Percentiles rank a stretch among this genome's conserved stretches.
Evolutionary conservation across 768 basidiomycete genomes (phyloP).

Genomic region (Myochromella boudieri): DNA sequence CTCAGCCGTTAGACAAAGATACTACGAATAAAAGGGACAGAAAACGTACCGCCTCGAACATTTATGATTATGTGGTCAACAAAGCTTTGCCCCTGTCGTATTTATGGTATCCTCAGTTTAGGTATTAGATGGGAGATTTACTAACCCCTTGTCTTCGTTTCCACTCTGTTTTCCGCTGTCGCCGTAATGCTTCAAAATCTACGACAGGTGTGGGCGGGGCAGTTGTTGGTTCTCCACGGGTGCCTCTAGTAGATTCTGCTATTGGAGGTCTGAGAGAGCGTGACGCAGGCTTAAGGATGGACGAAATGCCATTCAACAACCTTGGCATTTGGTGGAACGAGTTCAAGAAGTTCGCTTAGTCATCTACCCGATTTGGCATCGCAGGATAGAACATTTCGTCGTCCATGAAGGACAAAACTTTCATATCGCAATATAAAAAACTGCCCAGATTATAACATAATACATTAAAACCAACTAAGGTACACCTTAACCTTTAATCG

Average conservation of each 20-base stretch:
- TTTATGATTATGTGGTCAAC: conserved; percentile 82
- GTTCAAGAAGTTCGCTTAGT: too few species aligned
- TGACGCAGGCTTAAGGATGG: conserved; percentile 6
- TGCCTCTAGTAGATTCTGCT: conserved; percentile 1
- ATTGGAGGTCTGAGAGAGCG: neutral
- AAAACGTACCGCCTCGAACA: conserved; percentile 64
- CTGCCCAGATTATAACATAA: too few species aligned
- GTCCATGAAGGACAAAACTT: too few species aligned
- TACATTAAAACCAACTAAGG: too few species aligned
- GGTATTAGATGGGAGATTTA: neutral
- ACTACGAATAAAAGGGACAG: neutral
- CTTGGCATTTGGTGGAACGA: conserved; percentile 14
- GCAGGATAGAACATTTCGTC: too few species aligned
- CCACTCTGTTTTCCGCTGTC: conserved; percentile 67
- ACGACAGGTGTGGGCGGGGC: conserved; percentile 17
- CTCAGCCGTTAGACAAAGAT: conserved; percentile 1
- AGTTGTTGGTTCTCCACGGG: conserved; percentile 4
- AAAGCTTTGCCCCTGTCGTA: conserved; percentile 69
- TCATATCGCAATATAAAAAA: too few species aligned
- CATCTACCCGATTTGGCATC: too few species aligned
- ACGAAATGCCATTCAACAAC: conserved; percentile 4
- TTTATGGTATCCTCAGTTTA: conserved; percentile 10
- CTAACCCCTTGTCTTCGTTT: conserved; percentile 72
- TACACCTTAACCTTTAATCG: conserved; percentile 6
- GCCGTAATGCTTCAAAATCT: conserved; percentile 38